Conservation (phyloP, 352 stramenopile species). For the Globisporangium acanthophoron region DNA sequence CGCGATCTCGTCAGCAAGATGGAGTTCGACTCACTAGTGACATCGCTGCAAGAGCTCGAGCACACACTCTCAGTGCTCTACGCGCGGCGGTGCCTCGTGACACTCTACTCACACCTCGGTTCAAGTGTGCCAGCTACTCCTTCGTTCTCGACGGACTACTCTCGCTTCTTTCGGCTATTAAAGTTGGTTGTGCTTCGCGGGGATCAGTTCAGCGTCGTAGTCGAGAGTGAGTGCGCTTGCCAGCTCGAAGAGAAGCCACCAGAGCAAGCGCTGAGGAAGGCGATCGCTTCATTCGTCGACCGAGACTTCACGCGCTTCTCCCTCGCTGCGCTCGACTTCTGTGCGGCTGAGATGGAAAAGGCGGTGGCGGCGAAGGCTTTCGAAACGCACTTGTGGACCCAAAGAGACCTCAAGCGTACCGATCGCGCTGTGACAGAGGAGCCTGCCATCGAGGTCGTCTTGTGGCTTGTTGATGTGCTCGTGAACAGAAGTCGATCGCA, state of each 20-base stretch:
- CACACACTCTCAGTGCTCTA: conserved; percentile 9
- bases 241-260: conserved; percentile 7
- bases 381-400: conserved; percentile 74
- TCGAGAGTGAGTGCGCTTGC: background rate
- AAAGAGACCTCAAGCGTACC: conserved; percentile 44
- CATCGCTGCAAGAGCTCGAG: conserved; percentile 5
- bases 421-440: conserved; percentile 48
- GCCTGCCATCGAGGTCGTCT: conserved; percentile 68
- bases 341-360: conserved; percentile 52
- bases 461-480: conserved; percentile 59
- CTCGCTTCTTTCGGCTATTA: conserved; percentile 30
- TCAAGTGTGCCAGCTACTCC: background rate
- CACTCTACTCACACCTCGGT: conserved; percentile 2
- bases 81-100: conserved; percentile 4
- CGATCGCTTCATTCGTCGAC: background rate
- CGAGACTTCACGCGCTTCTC: conserved; percentile 12
- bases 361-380: conserved; percentile 41
- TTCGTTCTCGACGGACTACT: conserved; percentile 1
- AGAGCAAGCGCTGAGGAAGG: background rate
- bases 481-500: conserved; percentile 10
- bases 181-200: conserved; percentile 56
- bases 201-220: conserved; percentile 25
- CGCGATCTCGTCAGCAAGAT: conserved; percentile 3
- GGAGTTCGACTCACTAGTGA: conserved; percentile 6
- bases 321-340: conserved; percentile 38